A percentile compares a stretch with the other conserved stretches of the same genome.
These are phyloP conservation scores for Cryptococcus sp. DNA, from an alignment of 1,284 basidiomycete species.

Conservation along the genomic window DNA sequence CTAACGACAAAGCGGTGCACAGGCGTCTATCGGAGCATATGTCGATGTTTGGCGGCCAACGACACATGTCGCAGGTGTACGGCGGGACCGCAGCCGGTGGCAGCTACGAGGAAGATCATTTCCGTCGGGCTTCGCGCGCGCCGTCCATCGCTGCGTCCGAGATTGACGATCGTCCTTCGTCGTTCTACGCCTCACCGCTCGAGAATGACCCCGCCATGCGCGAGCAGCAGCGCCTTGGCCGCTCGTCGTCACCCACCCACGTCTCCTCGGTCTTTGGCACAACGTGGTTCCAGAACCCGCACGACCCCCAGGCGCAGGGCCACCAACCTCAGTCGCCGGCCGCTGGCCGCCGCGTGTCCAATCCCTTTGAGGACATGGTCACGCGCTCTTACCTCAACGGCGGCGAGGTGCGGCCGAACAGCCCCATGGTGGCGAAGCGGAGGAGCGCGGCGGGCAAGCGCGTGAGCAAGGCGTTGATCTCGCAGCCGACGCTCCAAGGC, in stretches of 20 bases:
- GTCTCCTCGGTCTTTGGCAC: slow-evolving; percentile 32
- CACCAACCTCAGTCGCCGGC: background rate
- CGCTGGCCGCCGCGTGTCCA: slow-evolving; percentile 21
- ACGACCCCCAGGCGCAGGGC: slow-evolving; percentile 4
- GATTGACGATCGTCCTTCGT: slow-evolving; percentile 49
- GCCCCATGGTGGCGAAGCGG: slow-evolving; percentile 15
- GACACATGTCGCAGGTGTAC: slow-evolving; percentile 17
- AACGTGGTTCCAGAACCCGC: slow-evolving; percentile 19
- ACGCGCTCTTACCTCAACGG: slow-evolving; percentile 33
- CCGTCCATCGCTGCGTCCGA: slow-evolving; percentile 47
- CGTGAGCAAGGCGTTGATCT: slow-evolving; percentile 49
- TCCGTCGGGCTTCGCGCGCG: slow-evolving; percentile 31
- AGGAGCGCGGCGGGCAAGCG: slow-evolving; percentile 23
- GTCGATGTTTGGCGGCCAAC: slow-evolving; percentile 43
- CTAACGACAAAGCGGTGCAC: slow-evolving; percentile 48
- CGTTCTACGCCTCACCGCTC: slow-evolving; percentile 50
- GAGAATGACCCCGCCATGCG: slow-evolving; percentile 47
- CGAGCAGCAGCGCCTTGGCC: slow-evolving; percentile 13
- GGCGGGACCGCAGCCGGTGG: slow-evolving; percentile 4
- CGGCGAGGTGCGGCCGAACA: slow-evolving; percentile 1
- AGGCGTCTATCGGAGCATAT: slow-evolving; percentile 50
- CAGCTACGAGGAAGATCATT: slow-evolving; percentile 8
- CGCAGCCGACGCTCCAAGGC: slow-evolving; percentile 47
- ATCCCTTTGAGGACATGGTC: slow-evolving; percentile 50
- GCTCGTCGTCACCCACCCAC: slow-evolving; percentile 13